phyloP scores from a whole-genome alignment of 2,329 filamentous ascomycete species.

The Cladosporium sp. region DNA sequence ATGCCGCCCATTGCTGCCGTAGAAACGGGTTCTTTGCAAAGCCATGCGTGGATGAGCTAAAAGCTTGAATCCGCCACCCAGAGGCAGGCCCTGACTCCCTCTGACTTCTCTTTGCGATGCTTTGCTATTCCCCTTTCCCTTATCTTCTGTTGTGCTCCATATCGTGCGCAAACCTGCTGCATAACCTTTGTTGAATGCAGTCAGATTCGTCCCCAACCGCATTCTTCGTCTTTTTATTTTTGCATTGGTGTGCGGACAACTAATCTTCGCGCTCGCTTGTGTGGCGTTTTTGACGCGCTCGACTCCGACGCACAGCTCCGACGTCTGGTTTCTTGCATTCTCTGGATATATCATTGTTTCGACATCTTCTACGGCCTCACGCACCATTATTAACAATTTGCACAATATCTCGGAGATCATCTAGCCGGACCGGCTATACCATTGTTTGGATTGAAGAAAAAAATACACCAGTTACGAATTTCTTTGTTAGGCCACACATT shows the following conservation, averaged over 20 bases:
- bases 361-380: background rate
- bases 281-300: background rate
- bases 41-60: constrained; percentile 5
- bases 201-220: constrained; percentile 1
- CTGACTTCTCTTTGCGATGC: background rate
- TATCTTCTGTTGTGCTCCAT: background rate
- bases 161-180: background rate
- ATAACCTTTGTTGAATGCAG: constrained; percentile 1
- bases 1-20: background rate
- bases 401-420: background rate
- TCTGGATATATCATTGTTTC: background rate
- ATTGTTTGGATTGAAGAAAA: too few relatives aligned
- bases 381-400: background rate
- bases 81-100: constrained; percentile 3
- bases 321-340: background rate
- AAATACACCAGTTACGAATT: background rate
- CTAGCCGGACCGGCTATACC: background rate
- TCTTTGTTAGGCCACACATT: constrained; percentile 6
- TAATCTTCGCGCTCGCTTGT: background rate
- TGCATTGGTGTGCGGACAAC: background rate
- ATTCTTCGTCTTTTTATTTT: background rate
- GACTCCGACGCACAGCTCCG: background rate
- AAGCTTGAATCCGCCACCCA: constrained; percentile 10
- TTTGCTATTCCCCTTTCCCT: constrained; percentile 1
- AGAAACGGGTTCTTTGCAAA: constrained; percentile 8